Percentiles rank a stretch among this genome's conserved stretches.
Evolutionary conservation across 2,329 filamentous ascomycete species (phyloP).

Genomic region (Torrubiella hemipterigena): DNA sequence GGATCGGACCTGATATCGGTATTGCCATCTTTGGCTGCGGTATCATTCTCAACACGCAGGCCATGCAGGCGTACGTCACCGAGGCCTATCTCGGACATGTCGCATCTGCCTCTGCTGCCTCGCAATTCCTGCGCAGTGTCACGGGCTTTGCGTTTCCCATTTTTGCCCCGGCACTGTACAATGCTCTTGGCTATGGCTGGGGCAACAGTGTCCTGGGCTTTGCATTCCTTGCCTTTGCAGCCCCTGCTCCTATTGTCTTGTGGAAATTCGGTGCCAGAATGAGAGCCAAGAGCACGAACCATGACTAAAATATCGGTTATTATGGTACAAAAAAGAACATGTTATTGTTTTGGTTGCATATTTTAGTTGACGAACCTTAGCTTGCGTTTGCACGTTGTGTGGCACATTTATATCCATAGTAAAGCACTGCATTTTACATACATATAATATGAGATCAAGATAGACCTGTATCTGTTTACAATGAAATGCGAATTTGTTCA

Average conservation of each 20-base stretch:
- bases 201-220: slow-evolving; percentile 5
- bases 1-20: slow-evolving; percentile 47
- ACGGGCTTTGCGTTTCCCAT: slow-evolving; percentile 11
- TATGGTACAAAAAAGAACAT: too few species aligned
- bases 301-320: too few species aligned
- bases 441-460: too few species aligned
- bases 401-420: too few species aligned
- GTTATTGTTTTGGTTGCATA: too few species aligned
- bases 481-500: too few species aligned
- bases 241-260: slow-evolving; percentile 1
- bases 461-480: too few species aligned
- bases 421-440: too few species aligned
- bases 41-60: slow-evolving; percentile 39
- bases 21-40: slow-evolving; percentile 40
- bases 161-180: slow-evolving; percentile 11
- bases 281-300: background rate
- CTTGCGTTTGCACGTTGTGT: too few species aligned
- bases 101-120: slow-evolving; percentile 10
- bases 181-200: slow-evolving; percentile 10
- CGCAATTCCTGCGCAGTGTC: slow-evolving; percentile 9
- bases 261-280: background rate
- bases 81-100: slow-evolving; percentile 9
- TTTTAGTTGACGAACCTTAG: too few species aligned
- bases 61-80: slow-evolving; percentile 35
- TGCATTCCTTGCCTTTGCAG: background rate